phyloP scores from a whole-genome alignment of 208 protist genomes.

The Perkinsela sp. region DNA sequence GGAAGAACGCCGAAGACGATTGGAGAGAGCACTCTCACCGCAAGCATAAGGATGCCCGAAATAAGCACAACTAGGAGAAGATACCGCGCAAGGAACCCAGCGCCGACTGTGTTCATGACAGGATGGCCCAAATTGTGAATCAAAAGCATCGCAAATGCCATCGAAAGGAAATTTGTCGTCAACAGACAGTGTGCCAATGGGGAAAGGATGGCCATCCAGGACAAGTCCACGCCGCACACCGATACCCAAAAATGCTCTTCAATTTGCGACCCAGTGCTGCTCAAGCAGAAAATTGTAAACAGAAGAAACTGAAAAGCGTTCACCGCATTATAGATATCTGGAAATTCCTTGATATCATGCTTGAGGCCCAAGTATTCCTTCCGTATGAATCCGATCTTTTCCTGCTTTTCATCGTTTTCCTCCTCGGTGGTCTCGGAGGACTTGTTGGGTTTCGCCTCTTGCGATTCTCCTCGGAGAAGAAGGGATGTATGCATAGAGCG shows the following conservation, averaged over 20 bases:
- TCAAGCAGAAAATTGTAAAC: slow-evolving; percentile 60
- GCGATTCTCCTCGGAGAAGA: too few relatives aligned
- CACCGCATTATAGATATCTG: slow-evolving; percentile 60
- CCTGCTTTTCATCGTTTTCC: slow-evolving; percentile 5
- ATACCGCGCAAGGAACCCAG: slow-evolving; percentile 21
- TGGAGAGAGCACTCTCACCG: slow-evolving; percentile 18
- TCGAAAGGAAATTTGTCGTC: slow-evolving; percentile 59
- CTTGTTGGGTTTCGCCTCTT: too few relatives aligned
- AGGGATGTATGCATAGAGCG: too few relatives aligned
- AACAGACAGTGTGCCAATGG: slow-evolving; percentile 33
- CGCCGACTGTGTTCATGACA: slow-evolving; percentile 28
- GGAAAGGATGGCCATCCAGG: slow-evolving; percentile 29
- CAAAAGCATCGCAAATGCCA: slow-evolving; percentile 58
- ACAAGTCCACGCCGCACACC: slow-evolving; percentile 32
- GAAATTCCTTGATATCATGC: slow-evolving; percentile 31
- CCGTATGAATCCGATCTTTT: slow-evolving; percentile 5
- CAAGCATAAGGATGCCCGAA: slow-evolving; percentile 40
- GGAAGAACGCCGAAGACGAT: slow-evolving; percentile 1
- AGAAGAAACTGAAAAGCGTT: slow-evolving; percentile 54
- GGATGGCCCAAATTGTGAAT: slow-evolving; percentile 46
- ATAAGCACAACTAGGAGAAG: slow-evolving; percentile 15
- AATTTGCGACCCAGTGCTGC: slow-evolving; percentile 39
- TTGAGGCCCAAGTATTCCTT: slow-evolving; percentile 22
- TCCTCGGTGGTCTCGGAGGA: too few relatives aligned
- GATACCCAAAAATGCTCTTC: slow-evolving; percentile 48